phyloP scores from a whole-genome alignment of 208 protist genomes.

The Trichomonas vaginalis region DNA sequence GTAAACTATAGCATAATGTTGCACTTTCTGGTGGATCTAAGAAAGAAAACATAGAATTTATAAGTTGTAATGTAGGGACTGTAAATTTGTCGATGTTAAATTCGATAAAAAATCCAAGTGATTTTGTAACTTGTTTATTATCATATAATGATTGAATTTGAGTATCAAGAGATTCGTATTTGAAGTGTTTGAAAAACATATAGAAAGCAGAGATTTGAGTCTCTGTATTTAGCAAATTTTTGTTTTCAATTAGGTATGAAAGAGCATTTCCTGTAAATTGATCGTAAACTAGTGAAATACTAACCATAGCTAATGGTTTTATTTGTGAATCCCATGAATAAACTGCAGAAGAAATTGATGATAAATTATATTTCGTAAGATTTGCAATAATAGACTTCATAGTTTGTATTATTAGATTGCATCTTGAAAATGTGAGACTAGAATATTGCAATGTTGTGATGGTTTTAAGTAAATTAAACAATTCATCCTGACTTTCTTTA shows the following conservation, averaged over 20 bases:
- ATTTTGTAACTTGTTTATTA: background rate
- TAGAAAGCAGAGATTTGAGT: background rate
- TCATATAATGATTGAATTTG: background rate
- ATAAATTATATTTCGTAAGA: background rate
- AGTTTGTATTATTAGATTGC: background rate
- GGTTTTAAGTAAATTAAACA: background rate
- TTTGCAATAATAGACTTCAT: background rate
- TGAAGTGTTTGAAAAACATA: background rate
- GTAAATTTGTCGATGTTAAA: background rate
- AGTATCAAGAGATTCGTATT: background rate
- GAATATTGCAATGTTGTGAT: background rate
- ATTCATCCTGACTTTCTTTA: background rate
- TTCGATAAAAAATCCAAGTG: background rate
- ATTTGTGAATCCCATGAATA: background rate
- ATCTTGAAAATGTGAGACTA: background rate
- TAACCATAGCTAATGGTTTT: background rate
- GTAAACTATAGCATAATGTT: background rate
- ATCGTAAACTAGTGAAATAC: background rate
- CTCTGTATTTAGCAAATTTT: background rate
- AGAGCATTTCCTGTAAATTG: background rate
- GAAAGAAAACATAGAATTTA: background rate
- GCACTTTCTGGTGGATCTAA: background rate
- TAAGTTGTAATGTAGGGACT: background rate
- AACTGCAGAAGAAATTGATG: background rate
- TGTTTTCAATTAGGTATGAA: background rate